These are phyloP conservation scores for Serendipita sp. DNA, from an alignment of 1,284 basidiomycete species.

Conservation along the genomic window DNA sequence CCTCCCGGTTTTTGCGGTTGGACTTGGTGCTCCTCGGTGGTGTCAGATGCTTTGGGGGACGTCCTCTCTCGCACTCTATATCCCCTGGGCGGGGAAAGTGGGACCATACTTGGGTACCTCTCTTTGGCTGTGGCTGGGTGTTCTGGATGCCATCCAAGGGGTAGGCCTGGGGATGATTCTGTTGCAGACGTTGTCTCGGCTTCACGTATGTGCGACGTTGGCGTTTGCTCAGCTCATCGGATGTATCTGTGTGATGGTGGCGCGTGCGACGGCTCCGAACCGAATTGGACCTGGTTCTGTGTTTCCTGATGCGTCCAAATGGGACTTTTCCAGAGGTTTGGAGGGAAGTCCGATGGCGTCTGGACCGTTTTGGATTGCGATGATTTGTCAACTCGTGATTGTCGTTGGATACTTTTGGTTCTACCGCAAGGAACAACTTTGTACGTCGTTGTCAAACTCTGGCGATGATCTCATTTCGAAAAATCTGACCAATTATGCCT, in stretches of 20 bases:
- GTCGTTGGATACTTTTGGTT: constrained; percentile 89
- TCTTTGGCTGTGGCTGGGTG: constrained; percentile 87
- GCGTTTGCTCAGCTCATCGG: constrained; percentile 77
- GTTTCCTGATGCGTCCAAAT: constrained; percentile 82
- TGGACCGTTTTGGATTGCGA: constrained; percentile 77
- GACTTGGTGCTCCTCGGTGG: constrained; percentile 82
- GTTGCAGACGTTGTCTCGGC: constrained; percentile 77
- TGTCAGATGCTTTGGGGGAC: constrained; percentile 88
- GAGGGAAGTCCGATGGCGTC: constrained; percentile 59
- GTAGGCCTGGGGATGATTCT: constrained; percentile 89
- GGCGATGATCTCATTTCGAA: too few relatives aligned
- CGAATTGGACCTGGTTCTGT: constrained; percentile 72
- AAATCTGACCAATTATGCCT: too few relatives aligned
- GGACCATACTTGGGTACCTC: constrained; percentile 80
- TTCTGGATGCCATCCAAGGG: constrained; percentile 82
- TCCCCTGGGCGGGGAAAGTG: constrained; percentile 74
- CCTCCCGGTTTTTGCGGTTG: constrained; percentile 83
- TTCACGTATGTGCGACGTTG: constrained; percentile 84
- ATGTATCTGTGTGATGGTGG: constrained; percentile 70
- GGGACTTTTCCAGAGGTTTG: constrained; percentile 51
- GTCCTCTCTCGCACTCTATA: constrained; percentile 73
- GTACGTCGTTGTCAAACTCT: neutral
- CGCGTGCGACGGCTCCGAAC: constrained; percentile 74
- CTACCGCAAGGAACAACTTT: constrained; percentile 75
- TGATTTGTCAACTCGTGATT: constrained; percentile 67